Conservation (phyloP, 176 grass and related monocot genomes). For the Eragrostis curvula region DNA sequence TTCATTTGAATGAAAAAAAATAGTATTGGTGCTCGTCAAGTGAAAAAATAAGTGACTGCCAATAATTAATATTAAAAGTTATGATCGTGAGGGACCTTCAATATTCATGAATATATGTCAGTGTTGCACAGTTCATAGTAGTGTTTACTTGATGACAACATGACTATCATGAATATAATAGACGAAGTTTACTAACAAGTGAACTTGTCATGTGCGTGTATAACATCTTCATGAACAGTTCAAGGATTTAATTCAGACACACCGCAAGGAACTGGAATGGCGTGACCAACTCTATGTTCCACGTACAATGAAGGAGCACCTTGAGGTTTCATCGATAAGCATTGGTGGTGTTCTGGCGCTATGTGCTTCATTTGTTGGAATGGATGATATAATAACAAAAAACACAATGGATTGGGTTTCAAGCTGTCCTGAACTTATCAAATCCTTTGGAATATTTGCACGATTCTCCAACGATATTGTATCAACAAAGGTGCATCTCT, state of each 20-base stretch:
- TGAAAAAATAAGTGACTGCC: too few species aligned
- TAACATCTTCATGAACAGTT: background rate
- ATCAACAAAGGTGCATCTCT: conserved; percentile 23
- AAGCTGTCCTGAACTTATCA: conserved; percentile 5
- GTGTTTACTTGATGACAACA: too few species aligned
- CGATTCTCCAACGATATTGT: conserved; percentile 29
- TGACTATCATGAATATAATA: too few species aligned
- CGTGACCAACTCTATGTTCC: conserved; percentile 23
- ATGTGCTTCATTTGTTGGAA: conserved; percentile 27
- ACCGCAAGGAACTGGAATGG: conserved; percentile 21
- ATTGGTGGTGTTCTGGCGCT: background rate
- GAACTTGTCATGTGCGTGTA: too few species aligned
- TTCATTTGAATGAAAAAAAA: too few species aligned
- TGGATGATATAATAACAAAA: background rate
- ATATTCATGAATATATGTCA: too few species aligned
- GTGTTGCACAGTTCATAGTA: too few species aligned
- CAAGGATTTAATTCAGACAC: background rate
- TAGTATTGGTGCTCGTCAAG: too few species aligned
- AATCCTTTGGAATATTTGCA: background rate
- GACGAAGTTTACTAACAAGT: too few species aligned
- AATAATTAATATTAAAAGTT: too few species aligned
- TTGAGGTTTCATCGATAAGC: background rate
- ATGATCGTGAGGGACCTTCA: too few species aligned
- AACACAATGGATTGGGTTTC: conserved; percentile 11
- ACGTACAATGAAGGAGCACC: conserved; percentile 17